phyloP scores from a whole-genome alignment of 83 land plant genomes.

The Thuja plicata region DNA sequence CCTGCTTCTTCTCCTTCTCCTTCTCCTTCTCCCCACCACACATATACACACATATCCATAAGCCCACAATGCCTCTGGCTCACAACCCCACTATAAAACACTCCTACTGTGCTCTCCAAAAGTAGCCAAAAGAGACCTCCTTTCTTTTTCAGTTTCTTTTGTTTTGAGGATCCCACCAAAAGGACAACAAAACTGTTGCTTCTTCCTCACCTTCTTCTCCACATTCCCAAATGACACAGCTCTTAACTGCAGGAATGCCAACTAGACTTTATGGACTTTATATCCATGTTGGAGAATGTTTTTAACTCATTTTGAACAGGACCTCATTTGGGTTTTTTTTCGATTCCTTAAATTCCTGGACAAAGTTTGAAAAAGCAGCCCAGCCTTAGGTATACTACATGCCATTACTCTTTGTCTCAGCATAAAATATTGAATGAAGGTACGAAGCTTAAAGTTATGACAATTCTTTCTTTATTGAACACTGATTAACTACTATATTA shows the following conservation, averaged over 20 bases:
- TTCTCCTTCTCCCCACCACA: constrained; percentile 4
- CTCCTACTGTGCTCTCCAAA: constrained; percentile 11
- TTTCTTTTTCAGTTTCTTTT: background rate
- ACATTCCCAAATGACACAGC: constrained; percentile 1
- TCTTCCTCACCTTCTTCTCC: constrained; percentile 6
- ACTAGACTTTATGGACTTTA: background rate
- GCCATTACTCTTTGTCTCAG: background rate
- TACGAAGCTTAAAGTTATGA: background rate
- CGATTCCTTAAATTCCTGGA: background rate
- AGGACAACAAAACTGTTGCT: background rate
- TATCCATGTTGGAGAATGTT: background rate
- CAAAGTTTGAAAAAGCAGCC: background rate
- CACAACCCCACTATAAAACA: constrained; percentile 2
- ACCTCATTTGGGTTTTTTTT: background rate
- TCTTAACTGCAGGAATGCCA: constrained; percentile 9
- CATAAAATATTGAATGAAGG: background rate
- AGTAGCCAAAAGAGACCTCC: constrained; percentile 7
- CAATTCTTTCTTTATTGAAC: no score
- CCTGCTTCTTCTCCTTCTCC: background rate
- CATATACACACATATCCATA: background rate
- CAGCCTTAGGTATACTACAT: background rate
- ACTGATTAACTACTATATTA: no score
- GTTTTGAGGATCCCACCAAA: constrained; percentile 14
- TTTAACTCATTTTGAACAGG: background rate
- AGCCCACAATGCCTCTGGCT: background rate